Evolutionary conservation across 2,329 filamentous ascomycete species (phyloP), one percentile per base, ranked within the genome.

Genomic region (Neopestalotiopsis rosae): DNA sequence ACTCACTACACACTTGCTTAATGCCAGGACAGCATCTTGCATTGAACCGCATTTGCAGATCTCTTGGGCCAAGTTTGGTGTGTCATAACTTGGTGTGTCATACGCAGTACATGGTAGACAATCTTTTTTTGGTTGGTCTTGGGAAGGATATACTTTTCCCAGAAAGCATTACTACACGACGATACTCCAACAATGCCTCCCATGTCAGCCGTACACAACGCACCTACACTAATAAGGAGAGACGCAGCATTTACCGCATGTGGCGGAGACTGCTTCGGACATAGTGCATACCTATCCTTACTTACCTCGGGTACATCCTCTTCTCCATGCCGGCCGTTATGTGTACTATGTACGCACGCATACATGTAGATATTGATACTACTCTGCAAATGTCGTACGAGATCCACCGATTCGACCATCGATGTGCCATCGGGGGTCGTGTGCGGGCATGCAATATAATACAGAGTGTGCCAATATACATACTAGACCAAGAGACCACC

Each of bases 11-110:
- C 30, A 62, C 24, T 17, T 62, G 59, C 28, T 28, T 34, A 38
- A 6, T 13, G 58, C n/a, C 24, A 49, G 42, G 42, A 49, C 42
- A 61, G 58, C 59, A 62, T 62, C 59, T 62, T 40, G 59, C 59
- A 62, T 34, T 28, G 32, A 62, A 62, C 34, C 34, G 59, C 45
- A 52, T 9, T 34, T 40, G 59, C 32, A 62, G 59, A 62, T 62
- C 59, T 62, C 59, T 62, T 62, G 59, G 59, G 10, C 28, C 14
- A 17, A 20, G 7, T 52, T 38, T 28, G 24, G 24, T 28, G 24
- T 28, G 24, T 28, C 24, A 28, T 28, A 28, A 28, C 24, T 28
- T 28, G 24, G 24, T 28, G 34, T 38, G 34, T 38, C 6, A 38
- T 38, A 38, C 34, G 10, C 34, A 38, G 34, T 38, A 10, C 24